Conservation (phyloP, 768 basidiomycete species). For the Roridomyces roridus region DNA sequence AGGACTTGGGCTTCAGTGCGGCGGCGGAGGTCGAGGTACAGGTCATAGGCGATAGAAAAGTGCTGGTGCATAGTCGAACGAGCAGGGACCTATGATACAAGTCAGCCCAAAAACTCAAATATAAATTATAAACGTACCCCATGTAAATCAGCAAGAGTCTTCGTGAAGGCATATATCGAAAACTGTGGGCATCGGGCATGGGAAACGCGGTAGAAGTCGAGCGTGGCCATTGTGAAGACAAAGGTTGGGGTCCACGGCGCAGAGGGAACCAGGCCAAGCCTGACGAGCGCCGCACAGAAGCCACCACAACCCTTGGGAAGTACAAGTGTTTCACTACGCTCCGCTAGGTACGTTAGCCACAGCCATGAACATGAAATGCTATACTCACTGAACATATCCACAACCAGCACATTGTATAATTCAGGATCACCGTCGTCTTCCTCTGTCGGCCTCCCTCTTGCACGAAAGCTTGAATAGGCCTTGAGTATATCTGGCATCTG, state of each 20-base stretch:
- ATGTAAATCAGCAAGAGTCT: constrained; percentile 26
- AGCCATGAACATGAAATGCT: too few species aligned
- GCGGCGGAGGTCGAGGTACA: constrained; percentile 36
- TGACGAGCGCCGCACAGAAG: constrained; percentile 2
- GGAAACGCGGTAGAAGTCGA: constrained; percentile 13
- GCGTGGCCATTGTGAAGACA: constrained; percentile 5
- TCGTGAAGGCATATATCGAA: constrained; percentile 28
- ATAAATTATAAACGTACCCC: neutral
- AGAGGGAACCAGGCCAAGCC: constrained; percentile 17
- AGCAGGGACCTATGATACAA: neutral
- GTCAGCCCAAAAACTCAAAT: too few species aligned
- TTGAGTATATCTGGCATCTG: too few species aligned
- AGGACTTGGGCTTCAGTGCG: constrained; percentile 26
- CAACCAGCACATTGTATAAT: too few species aligned
- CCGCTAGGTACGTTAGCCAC: too few species aligned
- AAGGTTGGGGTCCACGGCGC: constrained; percentile 9
- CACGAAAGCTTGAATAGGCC: too few species aligned
- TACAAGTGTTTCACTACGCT: neutral
- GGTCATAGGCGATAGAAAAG: constrained; percentile 40
- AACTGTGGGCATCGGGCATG: constrained; percentile 21
- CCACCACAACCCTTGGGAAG: neutral
- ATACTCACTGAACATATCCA: too few species aligned
- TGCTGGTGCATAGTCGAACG: neutral
- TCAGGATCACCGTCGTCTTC: too few species aligned
- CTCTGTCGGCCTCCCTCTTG: too few species aligned